Evolutionary conservation across 805 yeast species (phyloP).

Genomic region (Starmerella gropengiesseri): DNA sequence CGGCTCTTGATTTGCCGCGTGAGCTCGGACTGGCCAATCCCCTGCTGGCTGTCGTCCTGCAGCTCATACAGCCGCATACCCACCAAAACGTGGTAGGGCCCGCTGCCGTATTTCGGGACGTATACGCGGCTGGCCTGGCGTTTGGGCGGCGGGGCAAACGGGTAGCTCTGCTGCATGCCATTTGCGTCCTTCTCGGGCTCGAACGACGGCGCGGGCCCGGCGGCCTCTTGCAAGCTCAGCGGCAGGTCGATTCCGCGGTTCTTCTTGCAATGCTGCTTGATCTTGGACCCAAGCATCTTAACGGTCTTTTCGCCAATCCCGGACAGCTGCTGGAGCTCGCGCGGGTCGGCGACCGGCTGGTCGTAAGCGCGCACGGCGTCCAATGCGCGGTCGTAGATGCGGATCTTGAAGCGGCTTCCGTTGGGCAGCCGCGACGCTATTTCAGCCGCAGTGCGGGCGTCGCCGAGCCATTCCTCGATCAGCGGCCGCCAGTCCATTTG

Average conservation of each 20-base stretch:
- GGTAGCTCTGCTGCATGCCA: constrained; percentile 10
- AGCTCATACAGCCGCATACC: constrained; percentile 20
- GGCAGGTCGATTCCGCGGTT: constrained; percentile 40
- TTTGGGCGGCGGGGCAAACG: constrained; percentile 16
- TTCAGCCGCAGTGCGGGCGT: constrained; percentile 21
- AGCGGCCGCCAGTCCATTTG: constrained; percentile 24
- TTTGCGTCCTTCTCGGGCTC: constrained; percentile 4
- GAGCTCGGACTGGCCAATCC: constrained; percentile 54
- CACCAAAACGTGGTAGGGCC: constrained; percentile 21
- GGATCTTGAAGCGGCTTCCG: constrained; percentile 13
- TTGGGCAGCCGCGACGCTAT: constrained; percentile 14
- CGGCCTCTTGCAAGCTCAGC: constrained; percentile 18
- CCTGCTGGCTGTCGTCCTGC: constrained; percentile 32
- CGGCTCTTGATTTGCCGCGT: constrained; percentile 26
- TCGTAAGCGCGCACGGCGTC: constrained; percentile 6
- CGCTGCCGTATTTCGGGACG: constrained; percentile 21
- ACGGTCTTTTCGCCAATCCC: constrained; percentile 67
- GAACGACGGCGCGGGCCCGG: constrained; percentile 1
- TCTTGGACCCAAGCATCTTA: constrained; percentile 36
- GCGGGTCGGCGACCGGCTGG: constrained; percentile 30
- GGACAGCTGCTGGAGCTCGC: constrained; percentile 47
- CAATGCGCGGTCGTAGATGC: constrained; percentile 14
- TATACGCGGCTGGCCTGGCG: constrained; percentile 19
- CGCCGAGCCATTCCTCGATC: constrained; percentile 26
- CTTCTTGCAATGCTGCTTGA: constrained; percentile 46